Evolutionary conservation across 306 rosid species (phyloP), one percentile per base, ranked within the genome.

Genomic region (Quercus alba): DNA sequence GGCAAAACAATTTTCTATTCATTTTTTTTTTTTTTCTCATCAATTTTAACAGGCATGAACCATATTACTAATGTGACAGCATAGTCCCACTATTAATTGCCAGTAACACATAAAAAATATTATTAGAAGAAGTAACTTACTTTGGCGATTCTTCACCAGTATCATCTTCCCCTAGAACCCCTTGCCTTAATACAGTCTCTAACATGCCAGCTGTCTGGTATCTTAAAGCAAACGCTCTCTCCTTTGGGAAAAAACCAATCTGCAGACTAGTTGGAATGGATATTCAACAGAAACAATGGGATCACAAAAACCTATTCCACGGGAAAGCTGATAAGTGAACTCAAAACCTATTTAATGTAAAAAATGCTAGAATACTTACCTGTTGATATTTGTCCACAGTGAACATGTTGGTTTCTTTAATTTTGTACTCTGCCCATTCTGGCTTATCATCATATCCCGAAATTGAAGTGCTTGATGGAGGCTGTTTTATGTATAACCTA

Each of bases 151-250:
- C 94, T 90, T 95, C 98, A 62, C 97, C 99, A 1, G 87, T 93
- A 86, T 95, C 99, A 78, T 90, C 98, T 84, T 95, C 99, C 75
- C 99, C 99, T 61, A 95, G 91, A 74, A 93, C 90, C 59, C 99
- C 99, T 87, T 90, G 92, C 81, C 98, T 86, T 79, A 95, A 74
- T 49, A 91, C 97, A 13, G 90, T 84, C 51, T 95, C 99, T 79
- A 95, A 82, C 99, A 95, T 95, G 78, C 97, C 99, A 61, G 94
- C 98, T 13, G 99, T 93, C 77, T 91, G 98, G 91, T 95, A 95
- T 86, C 99, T 87, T 71, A 95, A 87, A 11, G 97, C 82, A 90
- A 90, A 95, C 10, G 99, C 99, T 85, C 77, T 93, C 87, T 90
- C 97, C 11, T 89, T 82, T 77, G 98, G 92, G 78, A 93, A 95